Evolutionary conservation across 805 yeast genomes (phyloP).

Genomic region (Blastobotrys parvus): DNA sequence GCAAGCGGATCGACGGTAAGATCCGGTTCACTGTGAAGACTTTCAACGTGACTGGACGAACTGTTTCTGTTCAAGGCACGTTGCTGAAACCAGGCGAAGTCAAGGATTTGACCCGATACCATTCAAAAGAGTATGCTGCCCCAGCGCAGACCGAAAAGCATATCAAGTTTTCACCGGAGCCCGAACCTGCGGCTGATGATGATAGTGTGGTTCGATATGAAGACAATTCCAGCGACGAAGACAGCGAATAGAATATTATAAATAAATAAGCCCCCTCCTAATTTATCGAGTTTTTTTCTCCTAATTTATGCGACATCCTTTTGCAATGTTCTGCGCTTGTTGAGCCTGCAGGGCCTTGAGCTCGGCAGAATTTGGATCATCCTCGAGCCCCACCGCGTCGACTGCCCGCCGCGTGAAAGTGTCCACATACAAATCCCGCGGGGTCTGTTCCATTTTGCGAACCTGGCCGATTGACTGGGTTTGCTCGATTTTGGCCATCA

Average conservation of each 20-base stretch:
- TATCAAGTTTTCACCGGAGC: constrained; percentile 7
- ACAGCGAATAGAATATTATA: constrained; percentile 1
- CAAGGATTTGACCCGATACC: constrained; percentile 73
- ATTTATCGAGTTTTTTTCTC: no score
- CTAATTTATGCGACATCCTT: background rate
- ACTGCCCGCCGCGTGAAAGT: constrained; percentile 3
- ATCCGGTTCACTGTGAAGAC: constrained; percentile 65
- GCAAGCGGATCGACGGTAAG: constrained; percentile 72
- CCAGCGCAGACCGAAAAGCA: constrained; percentile 9
- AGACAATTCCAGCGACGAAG: constrained; percentile 4
- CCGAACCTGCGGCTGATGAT: background rate
- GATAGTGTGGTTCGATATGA: background rate
- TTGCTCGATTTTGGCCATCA: constrained; percentile 1
- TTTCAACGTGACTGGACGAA: constrained; percentile 61
- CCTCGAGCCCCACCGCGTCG: background rate
- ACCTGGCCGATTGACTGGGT: background rate
- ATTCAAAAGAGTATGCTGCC: constrained; percentile 45
- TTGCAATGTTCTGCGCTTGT: background rate
- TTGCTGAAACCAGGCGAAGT: constrained; percentile 53
- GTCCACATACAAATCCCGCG: constrained; percentile 1
- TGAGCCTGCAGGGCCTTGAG: background rate
- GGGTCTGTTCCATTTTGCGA: no score
- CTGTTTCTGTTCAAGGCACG: constrained; percentile 85
- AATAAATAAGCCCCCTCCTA: no score
- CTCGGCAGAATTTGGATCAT: background rate